Evolutionary conservation across 2,329 filamentous ascomycete species (phyloP).

Genomic region (Blumeriella jaapii): DNA sequence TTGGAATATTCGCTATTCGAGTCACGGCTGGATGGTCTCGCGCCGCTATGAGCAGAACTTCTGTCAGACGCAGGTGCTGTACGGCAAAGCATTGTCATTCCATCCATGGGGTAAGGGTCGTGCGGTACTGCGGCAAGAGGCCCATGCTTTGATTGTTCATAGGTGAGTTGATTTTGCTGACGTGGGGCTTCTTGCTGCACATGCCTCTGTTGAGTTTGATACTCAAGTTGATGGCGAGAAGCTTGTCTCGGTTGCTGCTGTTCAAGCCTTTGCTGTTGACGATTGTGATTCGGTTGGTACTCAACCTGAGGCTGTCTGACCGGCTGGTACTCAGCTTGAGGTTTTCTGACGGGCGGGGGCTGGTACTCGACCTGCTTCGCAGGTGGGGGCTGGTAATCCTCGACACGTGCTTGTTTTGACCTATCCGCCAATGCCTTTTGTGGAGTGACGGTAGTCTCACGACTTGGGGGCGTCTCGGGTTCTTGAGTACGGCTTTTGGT

Average conservation of each 20-base stretch:
- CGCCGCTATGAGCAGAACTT: conserved; percentile 54
- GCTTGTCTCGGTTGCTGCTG: conserved; percentile 5
- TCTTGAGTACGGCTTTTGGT: conserved; percentile 57
- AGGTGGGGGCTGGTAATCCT: conserved; percentile 12
- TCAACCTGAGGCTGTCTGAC: conserved; percentile 11
- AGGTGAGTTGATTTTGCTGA: conserved; percentile 15
- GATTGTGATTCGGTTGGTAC: conserved; percentile 7
- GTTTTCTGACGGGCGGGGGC: conserved; percentile 6
- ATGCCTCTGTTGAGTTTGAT: conserved; percentile 10
- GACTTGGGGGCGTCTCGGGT: conserved; percentile 29
- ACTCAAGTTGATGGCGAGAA: conserved; percentile 11
- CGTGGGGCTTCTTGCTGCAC: conserved; percentile 10
- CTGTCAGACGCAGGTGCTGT: conserved; percentile 59
- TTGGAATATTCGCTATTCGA: conserved; percentile 87
- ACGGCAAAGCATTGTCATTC: conserved; percentile 95
- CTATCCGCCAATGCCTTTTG: conserved; percentile 33
- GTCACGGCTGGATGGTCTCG: conserved; percentile 71
- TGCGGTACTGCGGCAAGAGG: conserved; percentile 65
- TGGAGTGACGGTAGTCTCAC: conserved; percentile 39
- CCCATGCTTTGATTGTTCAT: conserved; percentile 39
- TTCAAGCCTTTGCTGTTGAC: conserved; percentile 8
- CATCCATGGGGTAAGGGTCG: conserved; percentile 87
- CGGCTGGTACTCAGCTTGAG: too few relatives aligned
- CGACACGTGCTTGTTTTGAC: conserved; percentile 17
- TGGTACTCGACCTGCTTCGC: conserved; percentile 13